phyloP scores from a whole-genome alignment of 441 rosid genomes.

The Erodium texanum region DNA sequence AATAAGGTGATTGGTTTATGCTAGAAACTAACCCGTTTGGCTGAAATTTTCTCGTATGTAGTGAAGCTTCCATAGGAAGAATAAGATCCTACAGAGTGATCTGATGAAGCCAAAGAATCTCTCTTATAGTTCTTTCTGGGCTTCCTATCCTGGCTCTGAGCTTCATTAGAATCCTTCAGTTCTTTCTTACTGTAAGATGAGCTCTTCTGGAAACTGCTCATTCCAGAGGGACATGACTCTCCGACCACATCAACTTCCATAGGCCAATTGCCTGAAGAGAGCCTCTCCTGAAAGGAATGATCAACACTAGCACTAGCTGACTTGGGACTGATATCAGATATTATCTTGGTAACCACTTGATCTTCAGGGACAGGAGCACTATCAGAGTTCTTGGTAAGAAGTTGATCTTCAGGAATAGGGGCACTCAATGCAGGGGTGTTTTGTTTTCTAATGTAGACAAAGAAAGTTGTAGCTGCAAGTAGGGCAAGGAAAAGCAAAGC shows the following conservation, averaged over 20 bases:
- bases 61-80: conserved; percentile 79
- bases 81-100: conserved; percentile 39
- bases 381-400: background rate
- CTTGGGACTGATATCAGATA: conserved; percentile 21
- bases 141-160: conserved; percentile 42
- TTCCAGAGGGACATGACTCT: conserved; percentile 57
- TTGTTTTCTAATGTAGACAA: conserved; percentile 29
- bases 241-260: conserved; percentile 34
- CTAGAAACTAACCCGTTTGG: conserved; percentile 42
- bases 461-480: conserved; percentile 30
- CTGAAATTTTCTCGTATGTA: conserved; percentile 56
- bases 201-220: conserved; percentile 49
- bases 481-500: conserved; percentile 32
- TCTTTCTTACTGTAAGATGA: conserved; percentile 23
- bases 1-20: background rate
- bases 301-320: conserved; percentile 19
- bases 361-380: background rate
- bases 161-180: conserved; percentile 17
- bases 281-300: conserved; percentile 26
- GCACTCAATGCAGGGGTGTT: conserved; percentile 20
- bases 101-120: conserved; percentile 66
- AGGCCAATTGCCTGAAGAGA: conserved; percentile 28
- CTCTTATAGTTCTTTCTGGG: conserved; percentile 31
- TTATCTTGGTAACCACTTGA: conserved; percentile 19
- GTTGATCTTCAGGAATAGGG: conserved; percentile 16